A percentile compares a stretch with the other conserved stretches of the same genome.
Conservation (phyloP, 305 asterid species). For the Fraxinus xanthoxyloides region DNA sequence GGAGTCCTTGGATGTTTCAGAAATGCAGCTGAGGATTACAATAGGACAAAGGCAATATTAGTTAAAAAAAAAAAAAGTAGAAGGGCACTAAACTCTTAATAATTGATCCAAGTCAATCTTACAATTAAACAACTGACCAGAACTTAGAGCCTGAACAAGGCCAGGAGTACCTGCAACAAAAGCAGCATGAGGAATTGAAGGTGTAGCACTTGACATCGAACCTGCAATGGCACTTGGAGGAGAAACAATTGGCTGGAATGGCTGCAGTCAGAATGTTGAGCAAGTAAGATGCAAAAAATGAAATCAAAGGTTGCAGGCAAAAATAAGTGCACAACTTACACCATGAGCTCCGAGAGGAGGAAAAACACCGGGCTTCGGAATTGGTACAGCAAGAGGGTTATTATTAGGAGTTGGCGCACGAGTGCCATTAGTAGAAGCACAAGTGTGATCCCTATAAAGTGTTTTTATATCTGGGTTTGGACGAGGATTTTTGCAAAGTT, state of each 20-base stretch:
- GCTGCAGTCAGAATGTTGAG: slow-evolving; percentile 46
- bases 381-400: slow-evolving; percentile 37
- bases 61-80: too few relatives aligned
- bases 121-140: slow-evolving; percentile 53
- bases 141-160: slow-evolving; percentile 71
- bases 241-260: slow-evolving; percentile 86
- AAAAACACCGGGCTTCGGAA: slow-evolving; percentile 50
- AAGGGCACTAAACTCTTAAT: too few relatives aligned
- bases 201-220: slow-evolving; percentile 91
- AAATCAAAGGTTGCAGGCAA: neutral
- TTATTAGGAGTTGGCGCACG: slow-evolving; percentile 43
- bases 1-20: slow-evolving; percentile 80
- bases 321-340: slow-evolving; percentile 29
- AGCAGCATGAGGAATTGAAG: slow-evolving; percentile 76
- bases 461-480: slow-evolving; percentile 95
- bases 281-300: slow-evolving; percentile 10
- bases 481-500: slow-evolving; percentile 92
- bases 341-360: slow-evolving; percentile 48
- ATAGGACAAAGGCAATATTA: neutral
- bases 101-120: slow-evolving; percentile 18
- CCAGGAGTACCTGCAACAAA: slow-evolving; percentile 78
- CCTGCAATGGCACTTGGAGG: slow-evolving; percentile 89
- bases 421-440: slow-evolving; percentile 43
- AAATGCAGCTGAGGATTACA: slow-evolving; percentile 52
- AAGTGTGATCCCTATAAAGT: slow-evolving; percentile 77